Base-by-base conservation (phyloP, 1,139 yeast genomes). In the Pichia sp. region DNA sequence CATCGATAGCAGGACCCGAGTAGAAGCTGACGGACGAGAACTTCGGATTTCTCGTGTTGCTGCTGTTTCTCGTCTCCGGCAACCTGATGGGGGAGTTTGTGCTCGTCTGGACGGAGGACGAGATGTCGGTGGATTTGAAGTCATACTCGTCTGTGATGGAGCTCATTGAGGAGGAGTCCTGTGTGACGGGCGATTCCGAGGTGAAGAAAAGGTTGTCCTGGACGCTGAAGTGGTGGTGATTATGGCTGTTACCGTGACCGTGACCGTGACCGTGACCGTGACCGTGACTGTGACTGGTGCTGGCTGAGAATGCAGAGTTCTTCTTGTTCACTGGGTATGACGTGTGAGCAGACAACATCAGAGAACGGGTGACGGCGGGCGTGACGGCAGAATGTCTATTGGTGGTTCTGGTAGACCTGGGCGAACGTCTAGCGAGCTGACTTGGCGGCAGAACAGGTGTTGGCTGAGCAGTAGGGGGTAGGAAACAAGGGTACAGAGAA, bases 61-160 rank as follows among this genome's bases (percentile, higher is more conserved):
- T 20, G 20, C 27, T 12, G 30, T 10, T 42, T n/a, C 47, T 42
- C 36, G 42, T 29, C 14, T 33, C 48, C 4, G 38, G 38, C 17
- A 36, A 12, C 27, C 46, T 34, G 7, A 55, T 48, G 7, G 68
- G 63, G 0, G 71, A 64, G 4, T 62, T 58, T 1, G 71, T 65
- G 53, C 71, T 68, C 3, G 73, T 69, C 57, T 69, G 72, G 46
- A 68, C 65, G 20, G 73, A 70, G 7, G 72, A 68, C 0, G 71
- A 67, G 20, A 68, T 60, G 49, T 67, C 70, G 17, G 63, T 48
- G 45, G 56, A 56, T 46, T 58, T 62, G 55, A 68, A 67, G 51
- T 68, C 71, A 20, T 63, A 67, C 34, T 68, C 73, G 57, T 68
- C 70, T 27, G 67, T 63, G 1, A 59, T 58, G 6, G 70, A 64